Percentiles rank a stretch among this genome's conserved stretches.
Evolutionary conservation across 495 filamentous ascomycete genomes (phyloP).

Genomic region (Cercophora newfieldiana): DNA sequence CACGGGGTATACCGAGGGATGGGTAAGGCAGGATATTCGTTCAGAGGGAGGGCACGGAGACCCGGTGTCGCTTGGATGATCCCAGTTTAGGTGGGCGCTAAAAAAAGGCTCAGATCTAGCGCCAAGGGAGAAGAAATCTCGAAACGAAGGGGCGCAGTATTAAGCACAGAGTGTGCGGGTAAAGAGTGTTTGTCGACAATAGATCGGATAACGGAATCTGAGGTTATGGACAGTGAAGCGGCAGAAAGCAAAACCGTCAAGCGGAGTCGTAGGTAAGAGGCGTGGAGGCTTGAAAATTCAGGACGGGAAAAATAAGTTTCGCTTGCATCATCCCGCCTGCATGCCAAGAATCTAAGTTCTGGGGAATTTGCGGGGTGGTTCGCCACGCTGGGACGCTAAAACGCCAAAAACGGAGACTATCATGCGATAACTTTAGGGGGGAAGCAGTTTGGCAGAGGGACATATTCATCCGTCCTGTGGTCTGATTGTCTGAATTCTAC

Average conservation of each 20-base stretch:
- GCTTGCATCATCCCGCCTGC: slow-evolving; percentile 8
- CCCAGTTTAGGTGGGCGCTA: neutral
- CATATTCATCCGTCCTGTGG: neutral
- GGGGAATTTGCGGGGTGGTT: slow-evolving; percentile 8
- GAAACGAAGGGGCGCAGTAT: neutral
- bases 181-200: neutral
- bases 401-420: neutral
- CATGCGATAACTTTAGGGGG: neutral
- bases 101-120: neutral
- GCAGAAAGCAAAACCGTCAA: neutral
- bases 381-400: slow-evolving; percentile 1
- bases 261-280: neutral
- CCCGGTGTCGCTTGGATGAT: neutral
- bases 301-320: slow-evolving; percentile 1
- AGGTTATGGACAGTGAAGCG: neutral
- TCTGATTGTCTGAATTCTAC: neutral
- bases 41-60: neutral
- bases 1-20: neutral
- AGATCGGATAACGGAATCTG: neutral
- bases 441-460: neutral
- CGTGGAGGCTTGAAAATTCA: slow-evolving; percentile 7
- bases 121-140: neutral
- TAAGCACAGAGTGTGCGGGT: neutral
- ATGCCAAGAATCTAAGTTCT: neutral
- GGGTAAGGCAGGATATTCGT: neutral